phyloP scores from a whole-genome alignment of 73 alveolate genomes.

The Stentor roeselii region DNA sequence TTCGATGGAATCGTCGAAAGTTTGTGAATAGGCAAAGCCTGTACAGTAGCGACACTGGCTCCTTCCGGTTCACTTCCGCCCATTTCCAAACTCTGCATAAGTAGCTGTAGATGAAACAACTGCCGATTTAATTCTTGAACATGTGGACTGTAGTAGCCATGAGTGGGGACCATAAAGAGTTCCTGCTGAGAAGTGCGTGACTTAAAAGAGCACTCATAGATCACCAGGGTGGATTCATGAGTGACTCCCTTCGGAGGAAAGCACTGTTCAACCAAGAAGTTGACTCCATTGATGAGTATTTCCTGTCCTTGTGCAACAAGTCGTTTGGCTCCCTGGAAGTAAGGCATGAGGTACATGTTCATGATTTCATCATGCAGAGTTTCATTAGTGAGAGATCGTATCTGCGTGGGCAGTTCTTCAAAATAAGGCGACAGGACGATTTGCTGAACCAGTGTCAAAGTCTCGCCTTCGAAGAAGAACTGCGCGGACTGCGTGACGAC shows the following conservation, averaged over 20 bases:
- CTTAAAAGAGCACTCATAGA: conserved; percentile 12
- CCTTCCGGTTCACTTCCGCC: not conserved
- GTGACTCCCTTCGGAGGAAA: conserved; percentile 18
- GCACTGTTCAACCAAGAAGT: not conserved
- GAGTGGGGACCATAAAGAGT: not conserved
- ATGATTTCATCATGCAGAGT: not conserved
- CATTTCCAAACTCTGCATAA: conserved; percentile 1
- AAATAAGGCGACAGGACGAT: not conserved
- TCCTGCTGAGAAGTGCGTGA: not conserved
- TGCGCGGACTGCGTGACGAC: not conserved
- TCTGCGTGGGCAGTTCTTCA: conserved; percentile 5
- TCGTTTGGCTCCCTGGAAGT: not conserved
- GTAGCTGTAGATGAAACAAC: not conserved
- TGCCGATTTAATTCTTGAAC: not conserved
- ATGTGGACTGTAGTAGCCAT: not conserved
- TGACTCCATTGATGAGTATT: not conserved
- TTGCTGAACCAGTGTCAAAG: not conserved
- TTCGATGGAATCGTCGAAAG: not conserved
- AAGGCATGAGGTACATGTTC: not conserved
- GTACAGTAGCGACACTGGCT: not conserved
- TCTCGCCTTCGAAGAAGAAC: conserved; percentile 9
- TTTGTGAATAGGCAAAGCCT: conserved; percentile 13
- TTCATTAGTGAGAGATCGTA: not conserved
- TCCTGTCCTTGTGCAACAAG: not conserved
- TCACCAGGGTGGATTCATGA: not conserved